phyloP scores from a whole-genome alignment of 2,329 filamentous ascomycete genomes.

The Ophiostoma ips region DNA sequence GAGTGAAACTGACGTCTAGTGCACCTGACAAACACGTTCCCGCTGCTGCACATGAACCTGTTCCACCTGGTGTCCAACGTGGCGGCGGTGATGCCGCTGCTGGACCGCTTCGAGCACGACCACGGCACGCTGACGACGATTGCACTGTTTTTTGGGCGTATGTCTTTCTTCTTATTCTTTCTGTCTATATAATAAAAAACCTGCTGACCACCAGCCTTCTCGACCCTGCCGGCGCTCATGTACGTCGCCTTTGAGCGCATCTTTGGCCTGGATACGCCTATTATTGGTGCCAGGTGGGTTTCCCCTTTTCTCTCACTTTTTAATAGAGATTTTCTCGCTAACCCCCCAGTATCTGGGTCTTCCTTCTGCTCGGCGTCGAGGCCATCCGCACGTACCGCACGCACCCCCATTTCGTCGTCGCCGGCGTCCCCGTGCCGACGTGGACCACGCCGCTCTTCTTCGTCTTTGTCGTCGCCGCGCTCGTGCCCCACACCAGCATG shows the following conservation, averaged over 20 bases:
- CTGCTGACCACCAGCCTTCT: conserved; percentile 41
- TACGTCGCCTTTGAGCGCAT: conserved; percentile 72
- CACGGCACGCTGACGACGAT: conserved; percentile 82
- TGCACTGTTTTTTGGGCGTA: conserved; percentile 80
- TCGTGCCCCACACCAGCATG: conserved; percentile 71
- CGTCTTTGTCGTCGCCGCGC: conserved; percentile 57
- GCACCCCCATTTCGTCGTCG: conserved; percentile 62
- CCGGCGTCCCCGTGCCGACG: conserved; percentile 61
- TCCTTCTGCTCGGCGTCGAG: conserved; percentile 73
- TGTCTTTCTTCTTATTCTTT: conserved; percentile 25
- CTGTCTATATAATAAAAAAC: background rate
- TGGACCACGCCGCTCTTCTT: conserved; percentile 80
- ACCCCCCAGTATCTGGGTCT: conserved; percentile 67
- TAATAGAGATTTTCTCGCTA: conserved; percentile 13
- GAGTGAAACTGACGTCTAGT: conserved; percentile 36
- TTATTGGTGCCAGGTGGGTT: conserved; percentile 69
- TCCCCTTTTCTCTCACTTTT: background rate
- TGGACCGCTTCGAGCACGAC: conserved; percentile 88
- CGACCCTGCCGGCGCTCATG: conserved; percentile 65
- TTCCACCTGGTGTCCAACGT: conserved; percentile 72
- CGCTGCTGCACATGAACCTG: conserved; percentile 69
- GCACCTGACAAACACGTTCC: conserved; percentile 86
- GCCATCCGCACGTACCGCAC: conserved; percentile 71
- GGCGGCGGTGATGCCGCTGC: conserved; percentile 66
- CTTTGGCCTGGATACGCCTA: conserved; percentile 53